phyloP scores from a whole-genome alignment of 2,329 filamentous ascomycete species.

The Xylariaceae sp. region DNA sequence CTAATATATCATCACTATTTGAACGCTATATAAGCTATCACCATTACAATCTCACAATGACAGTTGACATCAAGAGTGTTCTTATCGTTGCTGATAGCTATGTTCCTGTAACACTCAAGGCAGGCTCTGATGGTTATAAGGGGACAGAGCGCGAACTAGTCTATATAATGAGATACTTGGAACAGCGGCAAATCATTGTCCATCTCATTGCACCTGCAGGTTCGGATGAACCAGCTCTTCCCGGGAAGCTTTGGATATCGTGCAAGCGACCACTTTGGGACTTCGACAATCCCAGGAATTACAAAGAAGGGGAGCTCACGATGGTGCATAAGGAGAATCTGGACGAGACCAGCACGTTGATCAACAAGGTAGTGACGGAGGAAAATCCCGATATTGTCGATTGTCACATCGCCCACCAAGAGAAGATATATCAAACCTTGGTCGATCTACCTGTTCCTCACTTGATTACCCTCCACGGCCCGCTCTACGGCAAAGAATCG shows the following conservation, averaged over 20 bases:
- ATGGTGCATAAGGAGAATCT: too few relatives aligned
- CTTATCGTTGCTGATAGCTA: neutral
- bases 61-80: too few relatives aligned
- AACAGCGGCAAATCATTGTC: neutral
- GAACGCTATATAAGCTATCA: too few relatives aligned
- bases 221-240: neutral
- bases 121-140: slow-evolving; percentile 1
- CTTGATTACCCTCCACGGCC: slow-evolving; percentile 2
- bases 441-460: neutral
- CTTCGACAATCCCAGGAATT: too few relatives aligned
- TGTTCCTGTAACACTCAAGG: neutral
- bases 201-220: slow-evolving; percentile 1
- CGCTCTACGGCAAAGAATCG: neutral
- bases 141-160: slow-evolving; percentile 2
- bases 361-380: too few relatives aligned
- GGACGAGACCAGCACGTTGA: too few relatives aligned
- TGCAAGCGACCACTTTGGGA: neutral
- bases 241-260: neutral
- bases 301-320: too few relatives aligned
- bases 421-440: neutral
- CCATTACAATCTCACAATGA: too few relatives aligned
- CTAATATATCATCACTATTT: too few relatives aligned
- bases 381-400: neutral
- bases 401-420: slow-evolving; percentile 1
- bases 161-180: neutral